Base-by-base conservation (phyloP, 495 filamentous ascomycete species). In the Aspergillus asperescens region DNA sequence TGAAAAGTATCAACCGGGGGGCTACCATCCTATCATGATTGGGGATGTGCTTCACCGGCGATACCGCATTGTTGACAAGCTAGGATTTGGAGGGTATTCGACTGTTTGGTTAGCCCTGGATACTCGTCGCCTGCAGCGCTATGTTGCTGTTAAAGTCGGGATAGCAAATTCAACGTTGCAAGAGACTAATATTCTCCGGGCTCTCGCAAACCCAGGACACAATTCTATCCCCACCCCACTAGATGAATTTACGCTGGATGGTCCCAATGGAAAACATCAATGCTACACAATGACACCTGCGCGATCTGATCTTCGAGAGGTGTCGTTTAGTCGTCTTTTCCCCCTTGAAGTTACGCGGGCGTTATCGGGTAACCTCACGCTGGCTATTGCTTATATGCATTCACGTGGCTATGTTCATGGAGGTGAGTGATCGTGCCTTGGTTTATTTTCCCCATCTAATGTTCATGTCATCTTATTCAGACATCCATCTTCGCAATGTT, bases 71-170 rank as follows among this genome's bases (percentile, higher is more conserved):
- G 63, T 71, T 5, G 75, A 80, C 57, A 84, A 83, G 44, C 69
- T 82, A 16, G 79, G 77, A 1, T 72, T 62, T 43, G 77, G 79
- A 7, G 70, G 71, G 5, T 78, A 71, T 54, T 75, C 70, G 4
- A 81, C 73, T 2, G 72, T 80, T 48, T 84, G 78, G 79, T 71
- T 84, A 31, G 78, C 76, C 24, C 70, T 59, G 5, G 77, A 84
- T 34, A 59, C 55, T 39, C 40, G 28, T 43, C n/a, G n/a, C n/a
- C 55, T 59, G 23, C 31, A 62, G 12, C 46, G 34, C 4, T 74
- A 70, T 54, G 62, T 70, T 51, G 61, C 68, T 37, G 32, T 70
- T 3, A 74, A 70, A 42, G 57, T 71, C 20, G 37, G 49, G 37
- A 62, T 63, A 50, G 58, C 67, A 34, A 35, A 62, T 37, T 39